Conservation (phyloP, 805 yeast species). For the Ogataea nonfermentans region DNA sequence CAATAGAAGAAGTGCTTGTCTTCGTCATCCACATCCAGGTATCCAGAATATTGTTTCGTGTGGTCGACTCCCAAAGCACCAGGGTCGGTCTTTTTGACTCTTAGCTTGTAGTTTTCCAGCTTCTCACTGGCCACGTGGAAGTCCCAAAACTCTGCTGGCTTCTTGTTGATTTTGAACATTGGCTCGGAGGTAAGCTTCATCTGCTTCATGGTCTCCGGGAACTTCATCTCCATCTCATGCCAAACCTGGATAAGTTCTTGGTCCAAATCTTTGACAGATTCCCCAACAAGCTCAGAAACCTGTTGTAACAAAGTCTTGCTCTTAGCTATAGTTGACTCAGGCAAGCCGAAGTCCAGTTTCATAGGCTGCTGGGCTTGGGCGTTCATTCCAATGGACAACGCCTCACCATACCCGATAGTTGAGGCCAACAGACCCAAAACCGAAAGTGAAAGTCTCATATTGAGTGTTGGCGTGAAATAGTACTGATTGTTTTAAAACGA, state of each 20-base stretch:
- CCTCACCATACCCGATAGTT: constrained; percentile 6
- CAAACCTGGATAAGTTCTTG: constrained; percentile 51
- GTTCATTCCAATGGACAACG: constrained; percentile 7
- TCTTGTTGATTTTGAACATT: constrained; percentile 37
- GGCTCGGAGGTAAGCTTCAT: constrained; percentile 53
- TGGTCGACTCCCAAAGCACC: constrained; percentile 54
- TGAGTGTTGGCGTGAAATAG: not conserved
- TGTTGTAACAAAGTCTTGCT: constrained; percentile 32
- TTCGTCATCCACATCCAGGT: constrained; percentile 62
- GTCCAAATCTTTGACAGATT: constrained; percentile 49
- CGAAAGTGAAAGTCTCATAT: constrained; percentile 10
- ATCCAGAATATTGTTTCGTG: constrained; percentile 73
- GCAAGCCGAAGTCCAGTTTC: constrained; percentile 1
- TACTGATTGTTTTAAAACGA: not conserved
- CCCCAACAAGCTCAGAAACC: constrained; percentile 50
- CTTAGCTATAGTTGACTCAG: constrained; percentile 1
- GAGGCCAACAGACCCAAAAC: constrained; percentile 12
- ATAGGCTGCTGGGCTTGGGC: constrained; percentile 12
- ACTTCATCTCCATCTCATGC: constrained; percentile 60
- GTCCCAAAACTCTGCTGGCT: constrained; percentile 37
- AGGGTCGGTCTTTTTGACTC: constrained; percentile 49
- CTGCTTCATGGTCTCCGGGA: constrained; percentile 53
- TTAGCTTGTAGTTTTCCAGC: constrained; percentile 45
- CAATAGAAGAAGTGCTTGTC: constrained; percentile 90
- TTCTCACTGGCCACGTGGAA: constrained; percentile 33